Evolutionary conservation across 2,329 filamentous ascomycete genomes (phyloP), one percentile per base, ranked within the genome.

Genomic region (Daldinia sp.): DNA sequence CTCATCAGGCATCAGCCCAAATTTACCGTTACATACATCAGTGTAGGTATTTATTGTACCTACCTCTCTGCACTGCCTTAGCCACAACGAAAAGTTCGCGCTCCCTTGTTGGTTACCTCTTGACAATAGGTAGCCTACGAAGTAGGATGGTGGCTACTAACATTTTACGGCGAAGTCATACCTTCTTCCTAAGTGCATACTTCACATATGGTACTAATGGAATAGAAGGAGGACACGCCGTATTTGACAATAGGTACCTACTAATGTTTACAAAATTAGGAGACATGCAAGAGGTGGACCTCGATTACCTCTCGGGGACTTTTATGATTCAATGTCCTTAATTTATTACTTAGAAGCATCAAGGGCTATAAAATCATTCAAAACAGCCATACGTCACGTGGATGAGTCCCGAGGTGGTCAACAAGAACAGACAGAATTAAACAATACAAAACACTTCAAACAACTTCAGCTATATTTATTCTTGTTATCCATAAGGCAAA

Each of bases 101-200:
- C 44, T 26, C 15, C 51, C 35, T 62, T 23, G 50, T 67, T 44
- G 65, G 65, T 48, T 64, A 39, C 65, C 65, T 68, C 65, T 39
- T 42, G 23, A 54, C 18, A 39, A 6, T 18, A 39, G 10, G 33
- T 46, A 20, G 18, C n/a, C 41, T 42, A 35, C 7, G 9, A 10
- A 35, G 33, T 35, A 10, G 10, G 10, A 35, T 7, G 1, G 33
- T 35, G 33, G 2, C 33, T 35, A 12, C 10, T 6, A 7, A 12
- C 20, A 26, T 35, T 33, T 33, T 30, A 33, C 10, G 7, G 9
- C 26, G 26, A 9, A 51, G 46, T 18, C 46, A 51, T 51, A 6
- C 46, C 26, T 33, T 51, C 26, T 33, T 51, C 26, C 15, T 51
- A 51, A 51, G 46, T 33, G 26, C 26, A 51, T 51, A 33, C 26